phyloP scores from a whole-genome alignment of 257 asterid species.

The Handroanthus guayacan region DNA sequence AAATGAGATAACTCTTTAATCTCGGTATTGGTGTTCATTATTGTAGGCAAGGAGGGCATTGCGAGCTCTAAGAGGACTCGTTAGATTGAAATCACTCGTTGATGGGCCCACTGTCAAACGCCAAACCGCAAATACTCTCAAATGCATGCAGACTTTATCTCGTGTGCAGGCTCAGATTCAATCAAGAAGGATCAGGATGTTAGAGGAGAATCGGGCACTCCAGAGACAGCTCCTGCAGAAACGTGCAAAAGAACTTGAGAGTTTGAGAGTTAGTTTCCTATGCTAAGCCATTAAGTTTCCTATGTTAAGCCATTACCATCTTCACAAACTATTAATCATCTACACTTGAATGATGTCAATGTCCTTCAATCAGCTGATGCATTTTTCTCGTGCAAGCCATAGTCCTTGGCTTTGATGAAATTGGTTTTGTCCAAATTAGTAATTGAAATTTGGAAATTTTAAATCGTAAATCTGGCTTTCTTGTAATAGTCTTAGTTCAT shows the following conservation, averaged over 20 bases:
- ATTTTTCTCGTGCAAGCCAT: conserved; percentile 3
- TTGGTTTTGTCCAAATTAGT: conserved; percentile 9
- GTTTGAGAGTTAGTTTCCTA: conserved; percentile 65
- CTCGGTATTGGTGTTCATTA: not conserved
- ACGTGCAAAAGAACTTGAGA: conserved; percentile 85
- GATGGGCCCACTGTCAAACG: conserved; percentile 86
- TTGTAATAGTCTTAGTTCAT: not conserved
- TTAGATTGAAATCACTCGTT: conserved; percentile 81
- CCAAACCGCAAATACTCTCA: conserved; percentile 85
- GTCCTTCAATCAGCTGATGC: not conserved
- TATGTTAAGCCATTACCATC: conserved; percentile 30
- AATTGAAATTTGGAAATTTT: not conserved
- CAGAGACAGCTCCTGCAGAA: conserved; percentile 90
- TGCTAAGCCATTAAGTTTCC: conserved; percentile 41
- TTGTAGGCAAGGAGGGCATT: conserved; percentile 91
- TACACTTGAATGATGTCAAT: not conserved
- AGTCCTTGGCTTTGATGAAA: conserved; percentile 2
- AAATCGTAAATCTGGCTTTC: conserved; percentile 6
- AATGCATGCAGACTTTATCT: conserved; percentile 84
- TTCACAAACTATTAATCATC: conserved; percentile 17
- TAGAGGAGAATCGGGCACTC: conserved; percentile 88
- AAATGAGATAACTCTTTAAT: not conserved
- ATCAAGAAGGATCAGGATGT: conserved; percentile 78
- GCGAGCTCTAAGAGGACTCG: conserved; percentile 90
- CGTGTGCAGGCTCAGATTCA: conserved; percentile 93